Base-by-base conservation (phyloP, 129 eudicot species). In the Arctium lappa region DNA sequence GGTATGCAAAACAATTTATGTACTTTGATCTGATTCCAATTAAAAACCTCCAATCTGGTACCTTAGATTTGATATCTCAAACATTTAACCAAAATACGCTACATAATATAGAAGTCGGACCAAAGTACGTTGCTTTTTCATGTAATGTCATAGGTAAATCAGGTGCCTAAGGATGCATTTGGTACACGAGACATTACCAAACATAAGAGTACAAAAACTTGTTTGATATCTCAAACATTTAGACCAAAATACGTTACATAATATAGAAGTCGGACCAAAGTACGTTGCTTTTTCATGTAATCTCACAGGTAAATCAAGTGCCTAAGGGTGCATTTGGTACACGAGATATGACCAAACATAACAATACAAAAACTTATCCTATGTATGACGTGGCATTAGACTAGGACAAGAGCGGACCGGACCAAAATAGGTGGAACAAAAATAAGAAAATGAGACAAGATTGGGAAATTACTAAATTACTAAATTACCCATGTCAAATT, bases 1-100 rank as follows among this genome's bases (percentile, higher is more conserved):
- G 92, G 99, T 95, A 87, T 30, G 50, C 12, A 10, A 68, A 62
- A 6, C 39, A 15, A 6, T 42, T 42, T 75, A 81, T 29, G 1
- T n/a, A 37, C 46, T 7, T 36, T 48, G 10, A 10, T 46, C 16
- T 46, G 12, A 46, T 46, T 46, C 56, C 56, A 9, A 10, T 53
- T 53, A 53, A 53, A 53, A 15, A 53, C 65, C n/a, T 53, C 15
- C 65, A 53, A 53, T 5, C 0, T 15, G 65, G 65, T 53, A 15
- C 6, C 65, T 15, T 15, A 53, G 22, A 53, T 13, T 15, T 53
- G 65, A 53, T 15, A 53, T 53, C 7, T 53, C 65, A 53, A 53
- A 53, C 62, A 53, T 53, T 53, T 53, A 53, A 53, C 27, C 6
- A 53, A 50, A 53, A 53, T 53, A 53, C 7, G 22, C 15, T 53